phyloP scores from a whole-genome alignment of 75 land plant species.

The Chamaecyparis obtusa region DNA sequence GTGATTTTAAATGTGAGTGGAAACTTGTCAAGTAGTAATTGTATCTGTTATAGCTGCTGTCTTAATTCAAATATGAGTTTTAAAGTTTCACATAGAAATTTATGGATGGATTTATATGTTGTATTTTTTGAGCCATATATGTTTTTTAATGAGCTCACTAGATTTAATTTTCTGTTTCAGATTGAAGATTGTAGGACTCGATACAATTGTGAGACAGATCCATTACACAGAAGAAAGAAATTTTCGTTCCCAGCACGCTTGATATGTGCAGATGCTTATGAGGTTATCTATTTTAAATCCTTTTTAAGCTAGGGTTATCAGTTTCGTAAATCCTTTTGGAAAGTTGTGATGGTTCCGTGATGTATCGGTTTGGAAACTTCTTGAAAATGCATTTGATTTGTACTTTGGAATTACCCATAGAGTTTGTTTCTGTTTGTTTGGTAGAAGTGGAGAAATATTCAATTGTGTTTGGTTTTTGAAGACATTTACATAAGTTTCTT shows the following conservation, averaged over 20 bases:
- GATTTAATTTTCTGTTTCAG: constrained; percentile 30
- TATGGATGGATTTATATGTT: neutral
- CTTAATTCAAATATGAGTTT: neutral
- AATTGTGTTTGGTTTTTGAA: neutral
- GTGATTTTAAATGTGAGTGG: neutral
- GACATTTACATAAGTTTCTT: neutral
- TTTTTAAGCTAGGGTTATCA: neutral
- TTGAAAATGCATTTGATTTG: neutral
- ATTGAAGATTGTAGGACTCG: constrained; percentile 93
- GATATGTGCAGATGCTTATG: constrained; percentile 87
- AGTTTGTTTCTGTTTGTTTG: neutral
- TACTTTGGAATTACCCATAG: neutral
- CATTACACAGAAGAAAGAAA: constrained; percentile 61
- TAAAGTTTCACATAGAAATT: neutral
- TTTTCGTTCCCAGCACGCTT: constrained; percentile 87
- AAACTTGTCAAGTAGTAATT: neutral
- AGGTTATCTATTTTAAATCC: constrained; percentile 32
- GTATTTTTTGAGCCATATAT: neutral
- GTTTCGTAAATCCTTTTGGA: neutral
- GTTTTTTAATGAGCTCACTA: neutral
- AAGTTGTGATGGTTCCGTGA: neutral
- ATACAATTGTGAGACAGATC: constrained; percentile 88
- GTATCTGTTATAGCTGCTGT: neutral
- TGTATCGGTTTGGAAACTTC: neutral
- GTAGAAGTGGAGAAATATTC: neutral